phyloP scores from a whole-genome alignment of 2,329 filamentous ascomycete genomes.

The Drechslerella stenobrocha region DNA sequence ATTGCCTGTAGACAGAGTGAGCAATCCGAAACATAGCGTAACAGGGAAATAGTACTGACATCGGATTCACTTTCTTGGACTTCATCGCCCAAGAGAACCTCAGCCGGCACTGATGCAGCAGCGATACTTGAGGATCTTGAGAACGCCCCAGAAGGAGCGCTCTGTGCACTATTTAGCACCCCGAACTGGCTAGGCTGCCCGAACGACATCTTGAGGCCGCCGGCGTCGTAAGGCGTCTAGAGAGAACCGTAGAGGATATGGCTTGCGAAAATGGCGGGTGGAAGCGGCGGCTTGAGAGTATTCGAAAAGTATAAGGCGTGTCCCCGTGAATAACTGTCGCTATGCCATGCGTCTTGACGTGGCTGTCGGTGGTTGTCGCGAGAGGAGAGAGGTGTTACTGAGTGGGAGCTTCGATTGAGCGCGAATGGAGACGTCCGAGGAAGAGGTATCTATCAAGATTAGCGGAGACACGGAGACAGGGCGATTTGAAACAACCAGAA shows the following conservation, averaged over 20 bases:
- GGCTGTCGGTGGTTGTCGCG: conserved; percentile 9
- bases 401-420: conserved; percentile 6
- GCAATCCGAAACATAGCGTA: conserved; percentile 3
- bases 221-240: conserved; percentile 8
- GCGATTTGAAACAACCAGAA: neutral
- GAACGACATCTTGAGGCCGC: conserved; percentile 49
- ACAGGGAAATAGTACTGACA: conserved; percentile 59
- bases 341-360: neutral
- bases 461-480: neutral
- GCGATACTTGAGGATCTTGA: conserved; percentile 33
- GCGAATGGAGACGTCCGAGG: neutral
- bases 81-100: conserved; percentile 50
- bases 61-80: conserved; percentile 75
- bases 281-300: conserved; percentile 4
- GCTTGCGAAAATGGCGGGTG: neutral
- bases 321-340: neutral
- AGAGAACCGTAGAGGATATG: neutral
- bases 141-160: conserved; percentile 34
- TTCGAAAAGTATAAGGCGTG: neutral
- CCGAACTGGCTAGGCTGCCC: conserved; percentile 50
- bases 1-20: conserved; percentile 62
- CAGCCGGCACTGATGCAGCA: conserved; percentile 47
- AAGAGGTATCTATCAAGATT: neutral
- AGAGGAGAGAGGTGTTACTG: neutral
- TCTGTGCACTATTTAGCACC: conserved; percentile 50